These are phyloP conservation scores for Penicillium lagena DNA, from an alignment of 495 filamentous ascomycete genomes.

Conservation along the genomic window DNA sequence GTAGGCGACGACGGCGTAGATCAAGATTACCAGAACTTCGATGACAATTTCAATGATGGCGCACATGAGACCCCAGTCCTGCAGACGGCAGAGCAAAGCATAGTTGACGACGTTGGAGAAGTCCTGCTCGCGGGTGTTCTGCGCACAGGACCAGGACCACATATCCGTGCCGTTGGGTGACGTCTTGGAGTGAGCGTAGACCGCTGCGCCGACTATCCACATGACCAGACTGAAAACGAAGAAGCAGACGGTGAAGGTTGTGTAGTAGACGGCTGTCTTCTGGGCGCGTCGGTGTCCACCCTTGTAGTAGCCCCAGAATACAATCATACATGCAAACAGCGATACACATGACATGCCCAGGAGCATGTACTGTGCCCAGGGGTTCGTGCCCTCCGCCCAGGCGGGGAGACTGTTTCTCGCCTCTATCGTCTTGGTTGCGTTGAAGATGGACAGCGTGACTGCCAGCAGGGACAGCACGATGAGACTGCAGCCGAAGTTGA, in stretches of 20 bases:
- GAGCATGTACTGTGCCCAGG: constrained; percentile 86
- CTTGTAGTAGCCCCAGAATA: constrained; percentile 83
- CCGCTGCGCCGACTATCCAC: constrained; percentile 81
- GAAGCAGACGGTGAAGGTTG: constrained; percentile 81
- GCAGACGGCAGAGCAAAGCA: constrained; percentile 86
- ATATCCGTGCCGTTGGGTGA: constrained; percentile 75
- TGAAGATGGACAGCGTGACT: constrained; percentile 83
- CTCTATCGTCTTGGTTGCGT: constrained; percentile 66
- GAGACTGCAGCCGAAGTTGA: constrained; percentile 94
- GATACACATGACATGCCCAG: constrained; percentile 74
- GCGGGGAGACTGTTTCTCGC: constrained; percentile 70
- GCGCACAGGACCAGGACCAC: constrained; percentile 94
- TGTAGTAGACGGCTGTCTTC: constrained; percentile 91
- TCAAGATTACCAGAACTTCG: constrained; percentile 80
- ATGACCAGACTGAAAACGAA: constrained; percentile 92
- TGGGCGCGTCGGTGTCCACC: constrained; percentile 86
- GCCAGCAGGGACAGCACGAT: constrained; percentile 87
- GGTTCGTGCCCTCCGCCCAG: constrained; percentile 73
- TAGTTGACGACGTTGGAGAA: constrained; percentile 79
- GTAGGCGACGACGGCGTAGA: constrained; percentile 94
- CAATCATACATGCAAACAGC: constrained; percentile 65
- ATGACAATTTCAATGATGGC: constrained; percentile 95
- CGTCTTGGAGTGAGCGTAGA: constrained; percentile 70
- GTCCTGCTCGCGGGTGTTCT: constrained; percentile 71
- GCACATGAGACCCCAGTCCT: constrained; percentile 96